These are phyloP conservation scores for Actinomucor elegans DNA, from an alignment of 371 early-diverging fungal genomes.

Conservation along the genomic window DNA sequence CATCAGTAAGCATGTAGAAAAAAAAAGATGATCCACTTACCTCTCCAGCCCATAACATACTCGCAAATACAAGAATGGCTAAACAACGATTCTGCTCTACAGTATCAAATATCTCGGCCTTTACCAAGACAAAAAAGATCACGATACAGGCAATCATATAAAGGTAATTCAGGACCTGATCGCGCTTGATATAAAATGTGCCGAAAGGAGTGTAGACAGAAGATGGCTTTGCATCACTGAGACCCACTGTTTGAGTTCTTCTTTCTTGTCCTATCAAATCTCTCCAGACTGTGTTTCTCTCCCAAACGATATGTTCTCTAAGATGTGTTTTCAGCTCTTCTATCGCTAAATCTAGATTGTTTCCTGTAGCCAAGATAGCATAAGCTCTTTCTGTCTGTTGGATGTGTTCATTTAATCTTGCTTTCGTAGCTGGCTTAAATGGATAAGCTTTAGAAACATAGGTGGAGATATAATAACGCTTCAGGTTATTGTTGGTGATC, in stretches of 20 bases:
- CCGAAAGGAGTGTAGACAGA: constrained; percentile 50
- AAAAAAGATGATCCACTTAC: constrained; percentile 37
- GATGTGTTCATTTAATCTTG: constrained; percentile 61
- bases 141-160: constrained; percentile 49
- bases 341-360: constrained; percentile 61
- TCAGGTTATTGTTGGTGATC: constrained; percentile 68
- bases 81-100: constrained; percentile 80
- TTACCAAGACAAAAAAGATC: constrained; percentile 56
- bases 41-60: constrained; percentile 93
- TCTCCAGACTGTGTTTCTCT: constrained; percentile 96
- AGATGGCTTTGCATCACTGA: constrained; percentile 45
- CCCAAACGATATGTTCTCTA: constrained; percentile 92
- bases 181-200: constrained; percentile 34
- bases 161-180: constrained; percentile 35
- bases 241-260: constrained; percentile 67
- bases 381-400: constrained; percentile 59
- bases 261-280: constrained; percentile 95
- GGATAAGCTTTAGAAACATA: constrained; percentile 64
- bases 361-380: constrained; percentile 54
- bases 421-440: constrained; percentile 59
- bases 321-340: constrained; percentile 78
- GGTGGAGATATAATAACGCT: constrained; percentile 45
- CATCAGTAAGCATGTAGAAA: neutral
- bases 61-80: constrained; percentile 86
- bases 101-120: constrained; percentile 55